Evolutionary conservation across 306 rosid genomes (phyloP).

Genomic region (Medicago arabica): DNA sequence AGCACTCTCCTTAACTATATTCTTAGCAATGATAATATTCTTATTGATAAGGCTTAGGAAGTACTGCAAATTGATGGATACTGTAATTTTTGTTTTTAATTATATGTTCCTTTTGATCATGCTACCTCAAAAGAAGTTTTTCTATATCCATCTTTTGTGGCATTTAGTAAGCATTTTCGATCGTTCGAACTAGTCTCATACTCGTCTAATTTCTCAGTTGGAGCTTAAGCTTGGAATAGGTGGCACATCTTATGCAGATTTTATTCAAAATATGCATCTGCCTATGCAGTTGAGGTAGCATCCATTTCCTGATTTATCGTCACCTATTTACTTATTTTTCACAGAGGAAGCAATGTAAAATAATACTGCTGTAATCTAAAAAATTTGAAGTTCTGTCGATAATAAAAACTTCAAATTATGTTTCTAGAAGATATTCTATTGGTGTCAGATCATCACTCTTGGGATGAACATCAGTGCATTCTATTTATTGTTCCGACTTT

Average conservation of each 20-base stretch:
- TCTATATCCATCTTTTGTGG: background rate
- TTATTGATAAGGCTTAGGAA: background rate
- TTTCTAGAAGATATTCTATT: slow-evolving; percentile 21
- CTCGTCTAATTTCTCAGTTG: slow-evolving; percentile 58
- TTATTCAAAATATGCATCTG: slow-evolving; percentile 74
- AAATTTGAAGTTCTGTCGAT: background rate
- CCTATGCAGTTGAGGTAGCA: slow-evolving; percentile 96
- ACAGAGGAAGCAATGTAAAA: background rate
- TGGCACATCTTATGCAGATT: slow-evolving; percentile 94
- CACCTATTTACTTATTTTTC: slow-evolving; percentile 7
- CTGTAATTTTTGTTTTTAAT: background rate
- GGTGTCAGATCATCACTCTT: background rate
- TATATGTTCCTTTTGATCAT: background rate
- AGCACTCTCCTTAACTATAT: too few relatives aligned
- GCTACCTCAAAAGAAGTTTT: background rate
- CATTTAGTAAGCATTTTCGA: slow-evolving; percentile 14
- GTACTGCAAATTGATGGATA: background rate
- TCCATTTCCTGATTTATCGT: slow-evolving; percentile 25
- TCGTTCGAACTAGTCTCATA: slow-evolving; percentile 15
- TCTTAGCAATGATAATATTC: background rate
- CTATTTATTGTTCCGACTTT: slow-evolving; percentile 28
- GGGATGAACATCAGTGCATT: slow-evolving; percentile 21
- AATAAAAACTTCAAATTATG: too few relatives aligned
- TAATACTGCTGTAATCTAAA: background rate
- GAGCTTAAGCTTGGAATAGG: slow-evolving; percentile 96